Evolutionary conservation across 352 stramenopile species (phyloP).

Genomic region (Globisporangium irregulare): DNA sequence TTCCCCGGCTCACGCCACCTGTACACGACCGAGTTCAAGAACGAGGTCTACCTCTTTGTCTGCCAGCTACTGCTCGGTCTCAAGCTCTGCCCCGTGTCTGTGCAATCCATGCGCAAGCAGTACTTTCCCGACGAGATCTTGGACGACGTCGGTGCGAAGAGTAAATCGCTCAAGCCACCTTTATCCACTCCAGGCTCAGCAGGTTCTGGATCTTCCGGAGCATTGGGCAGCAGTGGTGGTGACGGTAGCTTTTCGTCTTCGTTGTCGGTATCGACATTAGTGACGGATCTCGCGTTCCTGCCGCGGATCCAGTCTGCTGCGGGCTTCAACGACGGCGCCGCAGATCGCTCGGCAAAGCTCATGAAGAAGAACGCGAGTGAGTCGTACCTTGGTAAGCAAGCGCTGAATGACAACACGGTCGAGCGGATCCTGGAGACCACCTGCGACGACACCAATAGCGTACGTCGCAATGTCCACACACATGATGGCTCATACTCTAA

Average conservation of each 20-base stretch:
- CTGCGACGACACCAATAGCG: constrained; percentile 6
- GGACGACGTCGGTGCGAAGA: constrained; percentile 43
- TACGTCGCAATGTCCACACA: constrained; percentile 1
- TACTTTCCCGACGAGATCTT: constrained; percentile 77
- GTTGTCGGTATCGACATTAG: constrained; percentile 12
- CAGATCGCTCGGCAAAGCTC: background rate
- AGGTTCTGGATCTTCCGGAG: background rate
- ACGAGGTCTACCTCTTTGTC: constrained; percentile 70
- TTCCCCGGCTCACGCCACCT: constrained; percentile 85
- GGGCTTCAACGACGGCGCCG: background rate
- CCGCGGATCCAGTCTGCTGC: constrained; percentile 29
- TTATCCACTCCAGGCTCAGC: background rate
- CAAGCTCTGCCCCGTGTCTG: constrained; percentile 56
- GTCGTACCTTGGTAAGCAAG: constrained; percentile 49
- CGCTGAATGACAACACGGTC: constrained; percentile 50
- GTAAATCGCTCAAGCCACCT: constrained; percentile 23
- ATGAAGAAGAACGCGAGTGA: constrained; percentile 48
- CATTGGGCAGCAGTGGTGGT: background rate
- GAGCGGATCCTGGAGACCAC: constrained; percentile 45
- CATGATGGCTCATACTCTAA: background rate
- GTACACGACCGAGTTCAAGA: constrained; percentile 84
- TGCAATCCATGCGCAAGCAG: constrained; percentile 65
- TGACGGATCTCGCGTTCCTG: constrained; percentile 17
- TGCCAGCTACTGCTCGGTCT: constrained; percentile 69
- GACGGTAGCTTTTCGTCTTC: constrained; percentile 4